phyloP scores from a whole-genome alignment of 192 early-diverging fungal species.

The Mortierella alpina region DNA sequence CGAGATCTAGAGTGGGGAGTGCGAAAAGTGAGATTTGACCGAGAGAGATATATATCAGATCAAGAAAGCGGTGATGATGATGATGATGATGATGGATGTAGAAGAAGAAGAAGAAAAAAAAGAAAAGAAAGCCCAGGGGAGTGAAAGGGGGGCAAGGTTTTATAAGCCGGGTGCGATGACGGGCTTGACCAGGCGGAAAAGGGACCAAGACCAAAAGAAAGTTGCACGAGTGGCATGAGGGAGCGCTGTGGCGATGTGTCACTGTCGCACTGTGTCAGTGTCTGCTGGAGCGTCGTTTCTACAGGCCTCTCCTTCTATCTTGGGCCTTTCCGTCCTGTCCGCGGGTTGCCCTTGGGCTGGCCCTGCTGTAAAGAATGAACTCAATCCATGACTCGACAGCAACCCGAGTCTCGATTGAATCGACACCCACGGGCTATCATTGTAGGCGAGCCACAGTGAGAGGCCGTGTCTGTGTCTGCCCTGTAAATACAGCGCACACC shows the following conservation, averaged over 20 bases:
- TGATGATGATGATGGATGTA: neutral
- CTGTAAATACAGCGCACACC: neutral
- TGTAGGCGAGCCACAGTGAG: neutral
- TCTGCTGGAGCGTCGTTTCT: neutral
- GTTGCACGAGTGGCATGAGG: neutral
- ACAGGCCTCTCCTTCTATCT: neutral
- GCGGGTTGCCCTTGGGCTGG: too few species aligned
- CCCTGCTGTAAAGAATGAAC: neutral
- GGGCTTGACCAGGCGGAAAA: too few species aligned
- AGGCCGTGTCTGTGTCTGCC: too few species aligned
- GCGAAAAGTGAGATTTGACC: too few species aligned
- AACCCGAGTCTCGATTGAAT: too few species aligned
- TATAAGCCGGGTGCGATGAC: too few species aligned
- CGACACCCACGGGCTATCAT: too few species aligned
- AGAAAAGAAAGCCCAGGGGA: neutral
- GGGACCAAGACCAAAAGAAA: neutral
- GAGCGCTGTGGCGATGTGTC: slow-evolving; percentile 6
- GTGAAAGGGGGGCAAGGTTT: neutral
- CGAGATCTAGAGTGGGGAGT: neutral
- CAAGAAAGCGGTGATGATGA: neutral
- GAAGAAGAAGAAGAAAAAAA: slow-evolving; percentile 1
- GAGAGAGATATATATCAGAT: neutral
- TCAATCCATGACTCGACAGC: too few species aligned
- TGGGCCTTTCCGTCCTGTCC: slow-evolving; percentile 2
- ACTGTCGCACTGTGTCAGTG: neutral